These are phyloP conservation scores for Grosmannia serpens DNA, from an alignment of 2,329 filamentous ascomycete genomes.

Conservation along the genomic window DNA sequence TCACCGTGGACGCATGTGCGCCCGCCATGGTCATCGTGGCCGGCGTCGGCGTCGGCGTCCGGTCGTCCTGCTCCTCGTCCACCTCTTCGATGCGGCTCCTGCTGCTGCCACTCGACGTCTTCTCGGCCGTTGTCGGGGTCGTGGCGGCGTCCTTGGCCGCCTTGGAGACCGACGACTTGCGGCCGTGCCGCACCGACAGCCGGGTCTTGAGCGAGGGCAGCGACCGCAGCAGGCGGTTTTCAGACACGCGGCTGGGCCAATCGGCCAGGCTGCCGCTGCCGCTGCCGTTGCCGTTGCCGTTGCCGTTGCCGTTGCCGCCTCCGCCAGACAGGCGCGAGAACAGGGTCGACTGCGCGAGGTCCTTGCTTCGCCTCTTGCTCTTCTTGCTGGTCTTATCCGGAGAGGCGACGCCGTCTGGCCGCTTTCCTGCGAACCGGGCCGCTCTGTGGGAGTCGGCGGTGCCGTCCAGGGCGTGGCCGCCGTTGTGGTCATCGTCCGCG, in stretches of 20 bases:
- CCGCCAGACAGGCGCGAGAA: slow-evolving; percentile 15
- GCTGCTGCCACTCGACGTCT: not conserved
- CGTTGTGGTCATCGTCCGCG: not conserved
- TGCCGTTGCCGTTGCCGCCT: not conserved
- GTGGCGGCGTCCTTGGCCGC: slow-evolving; percentile 17
- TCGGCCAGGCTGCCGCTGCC: slow-evolving; percentile 14
- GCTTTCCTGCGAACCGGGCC: not conserved
- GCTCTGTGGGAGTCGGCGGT: not conserved
- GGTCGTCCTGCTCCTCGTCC: slow-evolving; percentile 14
- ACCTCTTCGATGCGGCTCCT: slow-evolving; percentile 17
- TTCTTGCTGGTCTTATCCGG: not conserved
- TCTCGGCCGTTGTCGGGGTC: not conserved
- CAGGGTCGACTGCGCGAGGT: slow-evolving; percentile 28
- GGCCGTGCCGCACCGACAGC: slow-evolving; percentile 26
- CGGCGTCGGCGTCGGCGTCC: slow-evolving; percentile 13
- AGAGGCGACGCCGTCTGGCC: not conserved
- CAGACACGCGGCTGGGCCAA: slow-evolving; percentile 50
- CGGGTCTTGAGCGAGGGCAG: slow-evolving; percentile 44
- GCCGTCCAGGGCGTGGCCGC: slow-evolving; percentile 60
- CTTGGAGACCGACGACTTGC: slow-evolving; percentile 19
- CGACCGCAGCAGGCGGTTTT: slow-evolving; percentile 53
- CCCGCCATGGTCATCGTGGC: slow-evolving; percentile 5
- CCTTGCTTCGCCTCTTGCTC: slow-evolving; percentile 3
- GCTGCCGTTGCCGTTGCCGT: slow-evolving; percentile 9
- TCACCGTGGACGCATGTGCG: not conserved